A percentile compares a stretch with the other conserved stretches of the same genome.
phyloP scores from a whole-genome alignment of 1,139 yeast genomes.

The Entelexis paramagnoliae region DNA sequence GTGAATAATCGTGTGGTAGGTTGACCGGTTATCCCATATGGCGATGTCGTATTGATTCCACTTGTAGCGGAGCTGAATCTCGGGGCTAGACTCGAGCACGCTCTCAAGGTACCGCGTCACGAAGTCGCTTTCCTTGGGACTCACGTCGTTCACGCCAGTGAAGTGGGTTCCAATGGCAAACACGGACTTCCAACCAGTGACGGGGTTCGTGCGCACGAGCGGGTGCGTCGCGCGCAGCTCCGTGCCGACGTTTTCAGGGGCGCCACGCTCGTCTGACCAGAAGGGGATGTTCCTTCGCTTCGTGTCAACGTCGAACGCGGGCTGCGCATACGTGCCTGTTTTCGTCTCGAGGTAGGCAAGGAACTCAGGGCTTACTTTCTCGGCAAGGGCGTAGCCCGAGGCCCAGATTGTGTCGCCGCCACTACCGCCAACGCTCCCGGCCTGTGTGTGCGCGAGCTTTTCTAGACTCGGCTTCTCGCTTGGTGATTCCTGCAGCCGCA shows the following conservation, averaged over 20 bases:
- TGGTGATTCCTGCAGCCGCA: constrained; percentile 6
- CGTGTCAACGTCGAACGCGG: not conserved
- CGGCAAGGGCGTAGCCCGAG: constrained; percentile 11
- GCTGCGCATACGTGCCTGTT: constrained; percentile 4
- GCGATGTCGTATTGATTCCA: constrained; percentile 52
- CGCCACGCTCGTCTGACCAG: constrained; percentile 8
- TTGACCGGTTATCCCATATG: constrained; percentile 31
- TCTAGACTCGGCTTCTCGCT: constrained; percentile 1
- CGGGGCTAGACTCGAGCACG: constrained; percentile 33
- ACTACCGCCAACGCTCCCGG: constrained; percentile 7
- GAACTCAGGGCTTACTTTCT: constrained; percentile 9
- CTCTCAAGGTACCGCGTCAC: constrained; percentile 36
- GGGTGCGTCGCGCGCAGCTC: constrained; percentile 34
- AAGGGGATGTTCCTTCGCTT: not conserved
- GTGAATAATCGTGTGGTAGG: constrained; percentile 27
- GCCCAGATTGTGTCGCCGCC: constrained; percentile 10
- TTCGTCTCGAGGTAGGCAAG: constrained; percentile 4
- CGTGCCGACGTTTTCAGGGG: constrained; percentile 21
- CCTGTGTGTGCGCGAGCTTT: not conserved
- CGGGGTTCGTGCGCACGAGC: constrained; percentile 39
- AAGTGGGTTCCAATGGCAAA: constrained; percentile 36
- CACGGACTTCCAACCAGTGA: constrained; percentile 40
- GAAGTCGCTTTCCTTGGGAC: constrained; percentile 30
- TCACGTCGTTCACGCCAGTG: constrained; percentile 34
- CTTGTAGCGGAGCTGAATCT: constrained; percentile 36